phyloP scores from a whole-genome alignment of 2,329 filamentous ascomycete genomes.

The Penicillium sp. region DNA sequence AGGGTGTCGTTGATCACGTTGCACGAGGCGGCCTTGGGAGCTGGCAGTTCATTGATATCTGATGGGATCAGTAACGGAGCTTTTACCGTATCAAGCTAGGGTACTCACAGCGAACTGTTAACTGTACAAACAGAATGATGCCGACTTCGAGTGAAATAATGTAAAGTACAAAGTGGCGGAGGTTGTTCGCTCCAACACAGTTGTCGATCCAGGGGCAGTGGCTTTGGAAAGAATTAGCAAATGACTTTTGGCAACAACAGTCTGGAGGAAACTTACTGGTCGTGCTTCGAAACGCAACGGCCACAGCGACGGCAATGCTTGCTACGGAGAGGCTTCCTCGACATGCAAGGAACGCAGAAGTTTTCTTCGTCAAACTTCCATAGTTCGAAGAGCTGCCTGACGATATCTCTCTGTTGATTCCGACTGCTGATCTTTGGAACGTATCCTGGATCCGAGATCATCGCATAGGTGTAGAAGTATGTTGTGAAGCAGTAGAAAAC shows the following conservation, averaged over 20 bases:
- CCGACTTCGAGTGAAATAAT: constrained; percentile 77
- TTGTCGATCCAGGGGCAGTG: constrained; percentile 99
- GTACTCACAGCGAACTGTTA: constrained; percentile 72
- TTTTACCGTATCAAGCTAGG: not conserved
- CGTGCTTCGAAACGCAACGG: constrained; percentile 92
- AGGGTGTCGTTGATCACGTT: constrained; percentile 74
- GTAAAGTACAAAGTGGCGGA: constrained; percentile 93
- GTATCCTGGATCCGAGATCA: constrained; percentile 88
- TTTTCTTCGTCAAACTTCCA: constrained; percentile 94
- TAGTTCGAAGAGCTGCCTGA: constrained; percentile 79
- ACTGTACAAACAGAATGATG: constrained; percentile 71
- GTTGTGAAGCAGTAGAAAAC: constrained; percentile 66
- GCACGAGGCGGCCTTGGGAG: constrained; percentile 61
- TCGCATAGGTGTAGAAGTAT: constrained; percentile 87
- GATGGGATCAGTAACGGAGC: not conserved
- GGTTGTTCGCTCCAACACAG: constrained; percentile 93
- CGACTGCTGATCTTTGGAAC: constrained; percentile 89
- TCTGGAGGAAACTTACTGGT: constrained; percentile 70
- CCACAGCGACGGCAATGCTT: constrained; percentile 94
- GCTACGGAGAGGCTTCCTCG: constrained; percentile 85
- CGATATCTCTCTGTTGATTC: constrained; percentile 84
- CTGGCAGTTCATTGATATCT: constrained; percentile 68
- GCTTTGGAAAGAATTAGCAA: constrained; percentile 49
- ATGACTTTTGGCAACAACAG: constrained; percentile 2
- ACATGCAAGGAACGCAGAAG: constrained; percentile 95